Evolutionary conservation across 2,329 filamentous ascomycete genomes (phyloP).

Genomic region (Trichocomaceae sp.): DNA sequence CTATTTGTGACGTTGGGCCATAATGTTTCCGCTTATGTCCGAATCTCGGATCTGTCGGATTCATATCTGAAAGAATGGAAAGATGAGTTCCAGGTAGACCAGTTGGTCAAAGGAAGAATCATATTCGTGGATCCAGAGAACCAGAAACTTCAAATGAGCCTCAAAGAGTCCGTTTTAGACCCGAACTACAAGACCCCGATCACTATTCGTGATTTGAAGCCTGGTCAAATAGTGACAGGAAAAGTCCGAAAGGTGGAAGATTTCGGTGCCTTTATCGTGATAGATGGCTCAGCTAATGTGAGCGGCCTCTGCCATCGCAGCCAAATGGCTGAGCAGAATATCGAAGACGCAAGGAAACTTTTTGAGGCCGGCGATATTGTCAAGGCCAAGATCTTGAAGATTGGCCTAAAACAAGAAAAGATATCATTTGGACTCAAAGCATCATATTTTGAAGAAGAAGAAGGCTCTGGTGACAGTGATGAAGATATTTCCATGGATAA

Average conservation of each 20-base stretch:
- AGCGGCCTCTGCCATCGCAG: slow-evolving; percentile 89
- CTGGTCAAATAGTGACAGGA: slow-evolving; percentile 77
- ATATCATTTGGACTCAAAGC: slow-evolving; percentile 91
- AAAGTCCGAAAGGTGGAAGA: slow-evolving; percentile 91
- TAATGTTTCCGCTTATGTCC: slow-evolving; percentile 72
- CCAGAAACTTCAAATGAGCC: slow-evolving; percentile 72
- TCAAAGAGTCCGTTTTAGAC: slow-evolving; percentile 80
- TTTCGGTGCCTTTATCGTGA: slow-evolving; percentile 87
- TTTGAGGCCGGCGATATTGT: slow-evolving; percentile 89
- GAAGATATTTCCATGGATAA: slow-evolving; percentile 30
- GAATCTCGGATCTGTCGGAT: slow-evolving; percentile 84
- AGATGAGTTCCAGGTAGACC: slow-evolving; percentile 75
- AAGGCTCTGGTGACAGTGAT: slow-evolving; percentile 34
- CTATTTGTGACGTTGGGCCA: slow-evolving; percentile 80
- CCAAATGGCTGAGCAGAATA: slow-evolving; percentile 77
- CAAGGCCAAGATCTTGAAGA: slow-evolving; percentile 77
- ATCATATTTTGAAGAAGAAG: slow-evolving; percentile 68
- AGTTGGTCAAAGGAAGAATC: slow-evolving; percentile 83
- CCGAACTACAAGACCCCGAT: slow-evolving; percentile 67
- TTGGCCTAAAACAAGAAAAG: slow-evolving; percentile 67
- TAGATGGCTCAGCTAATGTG: slow-evolving; percentile 80
- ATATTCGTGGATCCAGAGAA: slow-evolving; percentile 61
- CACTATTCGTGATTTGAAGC: slow-evolving; percentile 69
- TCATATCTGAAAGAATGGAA: slow-evolving; percentile 95
- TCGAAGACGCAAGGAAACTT: slow-evolving; percentile 79